Conservation (phyloP, 306 rosid genomes). For the Hippophae tibetana region DNA sequence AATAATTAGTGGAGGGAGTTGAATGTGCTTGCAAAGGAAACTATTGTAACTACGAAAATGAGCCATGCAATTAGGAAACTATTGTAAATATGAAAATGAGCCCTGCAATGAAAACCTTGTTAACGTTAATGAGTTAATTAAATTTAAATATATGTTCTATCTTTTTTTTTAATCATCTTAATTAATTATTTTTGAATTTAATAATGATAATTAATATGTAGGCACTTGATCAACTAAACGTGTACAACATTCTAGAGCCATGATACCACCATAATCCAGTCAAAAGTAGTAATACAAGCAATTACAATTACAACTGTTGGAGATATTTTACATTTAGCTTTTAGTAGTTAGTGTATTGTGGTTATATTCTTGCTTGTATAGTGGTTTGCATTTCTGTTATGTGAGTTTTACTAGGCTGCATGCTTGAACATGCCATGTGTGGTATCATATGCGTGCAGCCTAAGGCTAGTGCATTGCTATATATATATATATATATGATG, state of each 20-base stretch:
- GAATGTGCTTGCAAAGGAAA: conserved; percentile 25
- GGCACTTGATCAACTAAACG: conserved; percentile 45
- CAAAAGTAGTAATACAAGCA: background rate
- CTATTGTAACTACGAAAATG: too few species aligned
- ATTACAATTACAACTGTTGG: background rate
- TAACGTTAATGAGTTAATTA: conserved; percentile 26
- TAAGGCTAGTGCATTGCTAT: too few species aligned
- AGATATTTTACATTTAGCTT: too few species aligned
- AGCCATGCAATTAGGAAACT: conserved; percentile 15
- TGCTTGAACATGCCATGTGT: too few species aligned
- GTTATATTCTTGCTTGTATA: too few species aligned
- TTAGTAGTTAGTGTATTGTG: too few species aligned
- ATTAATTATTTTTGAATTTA: too few species aligned
- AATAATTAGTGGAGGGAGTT: conserved; percentile 25
- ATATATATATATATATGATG: too few species aligned
- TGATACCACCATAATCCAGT: conserved; percentile 38
- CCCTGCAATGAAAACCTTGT: conserved; percentile 18
- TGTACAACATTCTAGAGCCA: conserved; percentile 61
- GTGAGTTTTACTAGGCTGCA: too few species aligned
- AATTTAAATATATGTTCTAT: background rate
- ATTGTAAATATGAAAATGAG: conserved; percentile 8
- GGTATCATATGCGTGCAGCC: too few species aligned
- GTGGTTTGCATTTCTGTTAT: too few species aligned
- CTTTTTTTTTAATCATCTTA: background rate
- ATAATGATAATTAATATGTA: background rate